Evolutionary conservation across 2,329 filamentous ascomycete species (phyloP), one percentile per base, ranked within the genome.

Genomic region (Didymella pomorum): DNA sequence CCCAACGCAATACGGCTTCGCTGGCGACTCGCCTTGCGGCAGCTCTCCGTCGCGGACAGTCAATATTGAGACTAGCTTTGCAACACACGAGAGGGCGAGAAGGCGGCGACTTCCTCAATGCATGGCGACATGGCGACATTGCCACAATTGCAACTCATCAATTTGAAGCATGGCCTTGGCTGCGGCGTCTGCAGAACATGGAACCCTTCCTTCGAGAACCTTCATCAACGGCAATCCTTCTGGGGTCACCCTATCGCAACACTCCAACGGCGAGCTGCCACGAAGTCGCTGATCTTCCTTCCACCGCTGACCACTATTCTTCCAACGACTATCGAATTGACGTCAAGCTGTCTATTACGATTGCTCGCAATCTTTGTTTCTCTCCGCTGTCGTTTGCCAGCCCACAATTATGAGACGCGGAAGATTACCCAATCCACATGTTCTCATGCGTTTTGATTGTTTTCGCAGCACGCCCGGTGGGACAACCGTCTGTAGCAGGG

Each of bases 351-450:
- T 33, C 35, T 23, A 12, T 28, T 29, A n/a, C 5, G 29, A 25
- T 50, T 41, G n/a, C 26, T 41, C 6, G 23, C 21, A 23, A 4
- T n/a, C 25, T 58, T 51, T 54, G 50, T 46, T 50, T 54, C 46
- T 14, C 29, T 29, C 56, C 31, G 16, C 45, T 29, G 37, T 49
- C 39, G 39, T 33, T 29, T 39, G 48, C 45, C 45, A 50, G 39
- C 45, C 56, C 56, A 58, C 50, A 50, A 54, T 58, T 58, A n/a
- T 58, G 50, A 58, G 46, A 58, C 56, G 39, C 21, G 50, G 25
- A 58, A 50, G 41, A 54, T 58, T 50, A 47, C 26, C 26, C 18
- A 39, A 45, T 41, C 55, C 56, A 52, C 56, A 7, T 45, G 49
- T 53, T 29, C 41, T 58, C 46, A 54, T 58, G 56, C 56, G 12